A percentile compares a stretch with the other conserved stretches of the same genome.
These are phyloP conservation scores for Amylostereum chailletii DNA, from an alignment of 1,284 basidiomycete genomes.

Conservation along the genomic window DNA sequence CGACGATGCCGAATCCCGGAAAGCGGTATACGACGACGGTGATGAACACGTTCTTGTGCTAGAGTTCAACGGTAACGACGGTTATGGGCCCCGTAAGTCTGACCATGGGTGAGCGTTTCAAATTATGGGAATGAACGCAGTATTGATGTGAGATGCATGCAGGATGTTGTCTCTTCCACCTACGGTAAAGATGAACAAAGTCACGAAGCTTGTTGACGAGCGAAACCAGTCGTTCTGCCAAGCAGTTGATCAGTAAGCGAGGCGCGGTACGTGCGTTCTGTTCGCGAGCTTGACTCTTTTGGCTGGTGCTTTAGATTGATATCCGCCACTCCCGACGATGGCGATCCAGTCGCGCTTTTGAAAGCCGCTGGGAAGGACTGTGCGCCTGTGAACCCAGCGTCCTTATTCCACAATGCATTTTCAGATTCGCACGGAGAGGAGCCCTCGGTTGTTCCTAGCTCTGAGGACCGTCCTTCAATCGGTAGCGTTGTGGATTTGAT, in stretches of 20 bases:
- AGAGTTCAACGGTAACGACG: constrained; percentile 58
- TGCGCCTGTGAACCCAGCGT: constrained; percentile 55
- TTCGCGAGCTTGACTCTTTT: no score
- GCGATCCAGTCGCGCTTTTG: constrained; percentile 58
- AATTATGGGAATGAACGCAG: no score
- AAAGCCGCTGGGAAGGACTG: constrained; percentile 60
- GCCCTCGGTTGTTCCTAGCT: constrained; percentile 30
- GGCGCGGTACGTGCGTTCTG: no score
- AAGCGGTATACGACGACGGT: constrained; percentile 20
- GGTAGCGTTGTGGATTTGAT: constrained; percentile 51
- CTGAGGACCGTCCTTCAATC: constrained; percentile 49
- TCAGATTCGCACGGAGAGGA: constrained; percentile 12
- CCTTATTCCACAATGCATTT: constrained; percentile 7
- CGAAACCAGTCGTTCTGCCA: constrained; percentile 59
- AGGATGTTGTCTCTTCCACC: constrained; percentile 27
- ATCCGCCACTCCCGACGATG: constrained; percentile 38
- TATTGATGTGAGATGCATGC: neutral
- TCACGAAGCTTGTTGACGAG: constrained; percentile 67
- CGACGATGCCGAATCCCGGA: neutral
- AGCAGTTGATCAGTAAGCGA: constrained; percentile 64
- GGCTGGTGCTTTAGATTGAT: constrained; percentile 41
- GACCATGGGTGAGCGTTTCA: constrained; percentile 16
- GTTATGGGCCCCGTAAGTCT: constrained; percentile 27
- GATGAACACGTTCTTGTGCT: constrained; percentile 67
- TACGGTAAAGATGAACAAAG: constrained; percentile 43